Evolutionary conservation across 2,329 filamentous ascomycete genomes (phyloP).

Genomic region (Seiridium unicorne): DNA sequence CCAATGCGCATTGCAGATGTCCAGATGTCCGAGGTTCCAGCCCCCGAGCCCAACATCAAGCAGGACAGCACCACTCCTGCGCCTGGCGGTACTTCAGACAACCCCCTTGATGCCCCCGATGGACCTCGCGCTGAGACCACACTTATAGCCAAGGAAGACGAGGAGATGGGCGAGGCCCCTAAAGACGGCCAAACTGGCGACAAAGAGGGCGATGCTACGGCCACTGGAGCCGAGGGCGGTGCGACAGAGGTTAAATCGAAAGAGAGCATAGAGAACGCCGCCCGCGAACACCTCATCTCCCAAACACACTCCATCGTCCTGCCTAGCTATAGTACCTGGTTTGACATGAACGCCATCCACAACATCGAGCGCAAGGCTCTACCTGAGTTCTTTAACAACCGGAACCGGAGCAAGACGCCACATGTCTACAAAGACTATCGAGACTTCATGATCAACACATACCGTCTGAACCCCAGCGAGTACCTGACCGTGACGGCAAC

Average conservation of each 20-base stretch:
- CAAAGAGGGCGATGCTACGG: conserved; percentile 36
- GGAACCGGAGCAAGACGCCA: conserved; percentile 96
- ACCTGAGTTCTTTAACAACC: conserved; percentile 97
- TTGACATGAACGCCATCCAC: conserved; percentile 94
- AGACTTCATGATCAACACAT: conserved; percentile 99
- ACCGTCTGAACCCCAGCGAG: conserved; percentile 90
- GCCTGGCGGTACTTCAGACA: conserved; percentile 53
- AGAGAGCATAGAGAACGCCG: conserved; percentile 77
- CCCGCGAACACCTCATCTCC: conserved; percentile 85
- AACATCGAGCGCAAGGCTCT: conserved; percentile 90
- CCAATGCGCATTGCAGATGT: conserved; percentile 48
- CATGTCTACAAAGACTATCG: conserved; percentile 98
- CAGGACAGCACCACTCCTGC: conserved; percentile 61
- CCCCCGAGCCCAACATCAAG: conserved; percentile 51
- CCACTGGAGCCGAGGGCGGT: conserved; percentile 43
- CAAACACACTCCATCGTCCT: conserved; percentile 96
- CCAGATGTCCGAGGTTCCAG: conserved; percentile 55
- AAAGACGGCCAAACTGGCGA: conserved; percentile 43
- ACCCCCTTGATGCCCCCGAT: conserved; percentile 67
- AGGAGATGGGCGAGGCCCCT: conserved; percentile 73
- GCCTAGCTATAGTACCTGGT: conserved; percentile 97
- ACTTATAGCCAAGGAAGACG: conserved; percentile 60
- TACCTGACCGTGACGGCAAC: conserved; percentile 97
- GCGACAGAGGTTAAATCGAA: conserved; percentile 69
- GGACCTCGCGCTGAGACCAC: conserved; percentile 62